Base-by-base conservation (phyloP, 495 filamentous ascomycete species). In the Penicillium longicatenatum region DNA sequence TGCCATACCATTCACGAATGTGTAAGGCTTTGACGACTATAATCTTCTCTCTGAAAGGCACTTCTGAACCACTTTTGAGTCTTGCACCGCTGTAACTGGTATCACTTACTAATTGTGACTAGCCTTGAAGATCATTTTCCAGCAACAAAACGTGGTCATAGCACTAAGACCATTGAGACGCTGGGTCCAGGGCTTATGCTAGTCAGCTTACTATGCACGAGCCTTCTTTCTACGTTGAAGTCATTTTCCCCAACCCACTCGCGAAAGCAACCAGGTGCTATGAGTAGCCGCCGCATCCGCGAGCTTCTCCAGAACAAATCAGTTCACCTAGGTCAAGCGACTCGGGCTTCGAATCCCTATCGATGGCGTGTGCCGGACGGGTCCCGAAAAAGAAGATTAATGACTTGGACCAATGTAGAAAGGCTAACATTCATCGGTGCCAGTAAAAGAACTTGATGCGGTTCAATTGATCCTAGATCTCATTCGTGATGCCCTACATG, bases 1-100 rank as follows among this genome's bases (percentile, higher is more conserved):
- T 59, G 71, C 73, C 75, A 78, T 70, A 69, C 73, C 75, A 72
- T 76, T 55, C 63, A 37, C 58, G 44, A 39, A 73, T 73, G 75
- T 71, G 75, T 65, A 59, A 65, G 63, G 57, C 59, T 51, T 62
- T 62, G 59, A 59, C 55, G 63, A 65, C 63, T 47, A 60, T 62
- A 62, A 62, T 65, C 62, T 64, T 64, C 62, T 64, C 62, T 64
- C 62, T 64, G 62, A 64, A 19, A 35, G 8, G 30, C 17, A 33
- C 17, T 21, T 35, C 14, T 22, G 1, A 22, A 19, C 9, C 14
- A 20, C 21, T 39, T 9, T 17, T n/a, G 16, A 6, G 4, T 39
- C 4, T 39, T n/a, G 6, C 4, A n/a, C 10, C 3, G 3, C 16
- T 7, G 14, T 5, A 7, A 39, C 3, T 2, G 6, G 37, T n/a